A percentile compares a stretch with the other conserved stretches of the same genome.
phyloP scores from a whole-genome alignment of 2,329 filamentous ascomycete genomes.

The Penicillium thymicola region DNA sequence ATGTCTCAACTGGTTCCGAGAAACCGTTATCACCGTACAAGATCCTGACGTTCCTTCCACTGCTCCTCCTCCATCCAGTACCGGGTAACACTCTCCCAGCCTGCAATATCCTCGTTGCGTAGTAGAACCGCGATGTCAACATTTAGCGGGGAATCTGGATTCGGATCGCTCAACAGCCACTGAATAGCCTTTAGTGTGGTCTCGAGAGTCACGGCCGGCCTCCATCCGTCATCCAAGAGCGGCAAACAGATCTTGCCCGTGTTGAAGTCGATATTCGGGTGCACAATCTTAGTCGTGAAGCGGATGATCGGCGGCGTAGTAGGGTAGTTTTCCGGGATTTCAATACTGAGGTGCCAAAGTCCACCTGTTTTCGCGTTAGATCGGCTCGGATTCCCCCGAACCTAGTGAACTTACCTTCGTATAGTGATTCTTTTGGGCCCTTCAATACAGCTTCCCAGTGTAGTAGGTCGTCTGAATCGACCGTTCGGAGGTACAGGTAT shows the following conservation, averaged over 20 bases:
- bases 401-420: conserved; percentile 49
- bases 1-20: not conserved
- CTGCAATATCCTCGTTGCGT: conserved; percentile 44
- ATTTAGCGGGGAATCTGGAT: conserved; percentile 48
- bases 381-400: not conserved
- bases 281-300: conserved; percentile 81
- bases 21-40: conserved; percentile 8
- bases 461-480: conserved; percentile 56
- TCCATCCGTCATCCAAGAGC: conserved; percentile 71
- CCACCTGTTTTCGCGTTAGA: conserved; percentile 52
- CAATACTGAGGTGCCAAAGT: conserved; percentile 77
- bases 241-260: conserved; percentile 94
- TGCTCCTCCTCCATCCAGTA: conserved; percentile 48
- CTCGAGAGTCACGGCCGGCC: conserved; percentile 59
- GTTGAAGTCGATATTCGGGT: conserved; percentile 71
- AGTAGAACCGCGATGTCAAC: conserved; percentile 48
- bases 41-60: conserved; percentile 36
- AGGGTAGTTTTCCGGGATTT: conserved; percentile 75
- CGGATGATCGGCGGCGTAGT: conserved; percentile 69
- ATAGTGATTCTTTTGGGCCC: conserved; percentile 57
- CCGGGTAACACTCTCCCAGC: conserved; percentile 46
- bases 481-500: conserved; percentile 55
- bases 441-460: conserved; percentile 60
- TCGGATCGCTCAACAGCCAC: conserved; percentile 45
- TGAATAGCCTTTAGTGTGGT: conserved; percentile 48